phyloP scores from a whole-genome alignment of 2,329 filamentous ascomycete genomes.

The Fusarium haematococcum region DNA sequence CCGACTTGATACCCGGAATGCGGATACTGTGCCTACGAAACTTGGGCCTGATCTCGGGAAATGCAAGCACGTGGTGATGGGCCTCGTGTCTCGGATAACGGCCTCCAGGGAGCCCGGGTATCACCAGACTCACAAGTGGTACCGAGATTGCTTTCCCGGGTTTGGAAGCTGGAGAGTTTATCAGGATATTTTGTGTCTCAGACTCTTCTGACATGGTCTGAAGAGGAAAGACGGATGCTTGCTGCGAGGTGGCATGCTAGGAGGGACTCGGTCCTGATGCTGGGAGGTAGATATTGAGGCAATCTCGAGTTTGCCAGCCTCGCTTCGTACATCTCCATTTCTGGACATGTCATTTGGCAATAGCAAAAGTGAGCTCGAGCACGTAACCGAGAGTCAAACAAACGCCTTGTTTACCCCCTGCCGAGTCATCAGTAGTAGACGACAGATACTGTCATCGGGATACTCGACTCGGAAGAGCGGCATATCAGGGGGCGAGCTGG shows the following conservation, averaged over 20 bases:
- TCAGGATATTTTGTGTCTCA: neutral
- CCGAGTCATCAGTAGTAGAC: neutral
- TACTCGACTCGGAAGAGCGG: neutral
- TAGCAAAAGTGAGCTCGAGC: neutral
- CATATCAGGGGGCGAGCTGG: neutral
- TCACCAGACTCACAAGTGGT: constrained; percentile 31
- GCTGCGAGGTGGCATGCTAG: constrained; percentile 14
- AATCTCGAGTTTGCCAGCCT: neutral
- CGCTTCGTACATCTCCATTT: neutral
- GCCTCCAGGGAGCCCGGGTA: constrained; percentile 32
- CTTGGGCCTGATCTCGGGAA: constrained; percentile 45
- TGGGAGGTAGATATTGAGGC: neutral
- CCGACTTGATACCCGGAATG: constrained; percentile 1
- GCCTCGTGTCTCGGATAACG: constrained; percentile 32
- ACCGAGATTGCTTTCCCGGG: constrained; percentile 31
- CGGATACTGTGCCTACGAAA: constrained; percentile 45
- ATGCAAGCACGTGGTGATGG: constrained; percentile 38
- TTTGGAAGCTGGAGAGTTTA: constrained; percentile 16
- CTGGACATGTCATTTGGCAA: neutral
- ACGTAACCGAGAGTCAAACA: neutral
- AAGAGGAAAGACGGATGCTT: constrained; percentile 27
- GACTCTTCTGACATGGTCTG: neutral
- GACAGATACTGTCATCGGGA: neutral
- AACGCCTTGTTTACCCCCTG: neutral
- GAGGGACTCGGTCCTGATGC: constrained; percentile 2